Evolutionary conservation across 805 yeast species (phyloP), one percentile per base, ranked within the genome.

Genomic region (Sungouiozyma intestinalis): DNA sequence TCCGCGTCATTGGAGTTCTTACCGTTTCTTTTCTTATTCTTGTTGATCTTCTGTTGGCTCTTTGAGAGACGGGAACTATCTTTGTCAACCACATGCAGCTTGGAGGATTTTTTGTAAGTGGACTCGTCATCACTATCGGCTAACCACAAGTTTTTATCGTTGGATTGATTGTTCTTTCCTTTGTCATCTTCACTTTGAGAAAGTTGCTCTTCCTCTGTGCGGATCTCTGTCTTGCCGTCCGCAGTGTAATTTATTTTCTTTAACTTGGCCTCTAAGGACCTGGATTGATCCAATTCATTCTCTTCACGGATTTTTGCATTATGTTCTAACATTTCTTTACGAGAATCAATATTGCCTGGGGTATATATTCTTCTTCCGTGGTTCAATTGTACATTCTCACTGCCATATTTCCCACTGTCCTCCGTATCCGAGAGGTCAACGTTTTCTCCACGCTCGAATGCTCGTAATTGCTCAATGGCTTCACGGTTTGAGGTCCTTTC

Each of bases 301-400:
- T 78, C 84, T 32, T 69, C 63, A 29, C 63, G 35, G 5, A 69
- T 62, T 32, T 58, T 51, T 39, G 63, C 48, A 39, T 69, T 64
- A 7, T 63, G 43, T 16, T 63, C 62, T n/a, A 65, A 52, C 39
- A 69, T 55, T 17, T 62, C 65, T 24, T 52, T 49, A 16, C 48
- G 54, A 1, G 58, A 42, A 11, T 52, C 49, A 4, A 46, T 46
- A 31, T 63, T 58, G 34, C 64, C 65, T 4, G 95, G 92, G 3
- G 88, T 76, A 55, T 85, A 87, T 13, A 77, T 68, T 61, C 95
- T 72, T 66, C 95, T 77, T 34, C 97, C 97, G 47, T 72, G 71
- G 57, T 85, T 86, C 37, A 77, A 59, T 15, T 58, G 53, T 14
- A 70, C 63, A 49, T 76, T 77, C 16, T 77, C 75, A 16, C 29